Evolutionary conservation across 257 asterid species (phyloP).

Genomic region (Solanum clarkiae): DNA sequence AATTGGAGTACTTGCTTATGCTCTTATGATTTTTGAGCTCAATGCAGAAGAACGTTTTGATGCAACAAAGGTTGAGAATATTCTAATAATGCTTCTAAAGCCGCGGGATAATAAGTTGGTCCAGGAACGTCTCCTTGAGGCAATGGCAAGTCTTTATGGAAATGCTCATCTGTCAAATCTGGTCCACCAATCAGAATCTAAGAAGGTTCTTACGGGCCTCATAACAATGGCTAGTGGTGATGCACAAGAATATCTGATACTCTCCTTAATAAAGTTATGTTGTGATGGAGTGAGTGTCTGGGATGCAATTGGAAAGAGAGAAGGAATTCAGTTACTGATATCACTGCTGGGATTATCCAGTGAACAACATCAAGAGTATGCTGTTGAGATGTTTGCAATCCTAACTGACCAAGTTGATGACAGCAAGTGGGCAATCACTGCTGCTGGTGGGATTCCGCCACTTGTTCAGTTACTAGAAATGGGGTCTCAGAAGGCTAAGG

Average conservation of each 20-base stretch:
- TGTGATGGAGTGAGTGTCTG: constrained; percentile 42
- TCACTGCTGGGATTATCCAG: constrained; percentile 67
- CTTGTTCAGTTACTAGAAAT: constrained; percentile 63
- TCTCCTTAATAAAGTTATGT: constrained; percentile 43
- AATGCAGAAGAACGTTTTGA: constrained; percentile 34
- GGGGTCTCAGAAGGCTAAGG: constrained; percentile 67
- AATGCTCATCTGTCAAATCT: constrained; percentile 32
- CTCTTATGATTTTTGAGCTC: constrained; percentile 53
- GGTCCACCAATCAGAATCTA: constrained; percentile 52
- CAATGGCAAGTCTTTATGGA: constrained; percentile 66
- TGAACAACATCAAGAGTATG: constrained; percentile 75
- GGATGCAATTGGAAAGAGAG: constrained; percentile 88
- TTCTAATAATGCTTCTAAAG: constrained; percentile 54
- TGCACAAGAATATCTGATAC: constrained; percentile 56
- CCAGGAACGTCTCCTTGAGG: constrained; percentile 81
- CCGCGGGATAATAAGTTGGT: constrained; percentile 79
- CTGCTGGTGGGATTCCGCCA: constrained; percentile 94
- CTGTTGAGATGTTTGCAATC: constrained; percentile 66
- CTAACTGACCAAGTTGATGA: constrained; percentile 73
- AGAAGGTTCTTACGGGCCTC: constrained; percentile 70
- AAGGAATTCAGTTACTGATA: constrained; percentile 77
- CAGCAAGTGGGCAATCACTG: constrained; percentile 96
- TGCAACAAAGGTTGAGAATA: constrained; percentile 40
- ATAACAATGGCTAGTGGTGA: constrained; percentile 59
- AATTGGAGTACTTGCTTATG: constrained; percentile 82